Evolutionary conservation across 768 basidiomycete genomes (phyloP).

Genomic region (Russula olivacea): DNA sequence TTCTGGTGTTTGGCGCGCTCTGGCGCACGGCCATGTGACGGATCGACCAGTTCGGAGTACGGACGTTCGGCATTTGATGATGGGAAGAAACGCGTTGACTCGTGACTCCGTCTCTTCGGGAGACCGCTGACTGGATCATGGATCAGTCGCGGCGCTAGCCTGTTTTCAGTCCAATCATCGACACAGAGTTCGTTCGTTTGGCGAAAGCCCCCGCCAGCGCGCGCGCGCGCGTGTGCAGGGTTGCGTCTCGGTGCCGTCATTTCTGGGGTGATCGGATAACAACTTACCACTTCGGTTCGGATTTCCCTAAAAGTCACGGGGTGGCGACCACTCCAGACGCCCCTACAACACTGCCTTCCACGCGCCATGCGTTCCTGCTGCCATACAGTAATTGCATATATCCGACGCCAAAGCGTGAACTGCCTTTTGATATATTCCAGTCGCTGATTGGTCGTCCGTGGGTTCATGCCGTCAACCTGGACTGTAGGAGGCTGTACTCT

Average conservation of each 20-base stretch:
- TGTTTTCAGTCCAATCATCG: not conserved
- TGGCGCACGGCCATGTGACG: not conserved
- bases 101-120: not conserved
- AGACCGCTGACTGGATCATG: too few relatives aligned
- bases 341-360: slow-evolving; percentile 11
- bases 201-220: too few relatives aligned
- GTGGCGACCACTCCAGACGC: not conserved
- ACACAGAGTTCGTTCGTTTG: not conserved
- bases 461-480: not conserved
- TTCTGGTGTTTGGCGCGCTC: not conserved
- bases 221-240: too few relatives aligned
- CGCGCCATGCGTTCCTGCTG: not conserved
- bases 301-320: not conserved
- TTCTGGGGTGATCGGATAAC: not conserved
- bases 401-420: not conserved
- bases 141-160: not conserved
- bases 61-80: not conserved
- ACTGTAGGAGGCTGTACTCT: slow-evolving; percentile 13
- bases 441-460: slow-evolving; percentile 1
- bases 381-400: not conserved
- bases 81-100: not conserved
- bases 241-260: not conserved
- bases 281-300: not conserved
- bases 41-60: not conserved
- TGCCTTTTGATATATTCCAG: not conserved